phyloP scores from a whole-genome alignment of 2,329 filamentous ascomycete species.

The Aspergillus fructus region DNA sequence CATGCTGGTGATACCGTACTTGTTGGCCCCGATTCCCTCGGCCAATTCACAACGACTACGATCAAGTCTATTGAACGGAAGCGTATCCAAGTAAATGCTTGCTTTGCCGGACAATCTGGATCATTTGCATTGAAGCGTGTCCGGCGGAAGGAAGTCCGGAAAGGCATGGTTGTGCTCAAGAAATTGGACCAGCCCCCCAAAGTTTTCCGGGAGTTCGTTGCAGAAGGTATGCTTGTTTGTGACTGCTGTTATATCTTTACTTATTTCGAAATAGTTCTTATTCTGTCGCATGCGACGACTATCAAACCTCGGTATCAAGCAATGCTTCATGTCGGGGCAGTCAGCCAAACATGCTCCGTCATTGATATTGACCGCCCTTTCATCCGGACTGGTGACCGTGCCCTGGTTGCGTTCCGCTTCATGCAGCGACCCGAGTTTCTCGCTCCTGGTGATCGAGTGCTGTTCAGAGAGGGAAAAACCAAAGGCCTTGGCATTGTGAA shows the following conservation, averaged over 20 bases:
- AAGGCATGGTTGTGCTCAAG: conserved; percentile 95
- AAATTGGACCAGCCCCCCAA: conserved; percentile 75
- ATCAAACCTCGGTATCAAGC: conserved; percentile 97
- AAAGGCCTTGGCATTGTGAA: conserved; percentile 97
- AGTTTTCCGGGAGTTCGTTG: conserved; percentile 73
- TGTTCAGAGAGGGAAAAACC: conserved; percentile 92
- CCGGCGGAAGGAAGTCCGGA: conserved; percentile 86
- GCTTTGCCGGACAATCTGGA: conserved; percentile 86
- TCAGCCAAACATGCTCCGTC: conserved; percentile 93
- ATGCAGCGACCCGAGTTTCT: conserved; percentile 93
- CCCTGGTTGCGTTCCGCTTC: conserved; percentile 90
- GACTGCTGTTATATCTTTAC: not conserved
- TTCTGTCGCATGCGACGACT: conserved; percentile 92
- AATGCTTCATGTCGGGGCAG: conserved; percentile 94
- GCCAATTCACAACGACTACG: conserved; percentile 82
- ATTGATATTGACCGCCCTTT: conserved; percentile 97
- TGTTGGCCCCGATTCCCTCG: conserved; percentile 85
- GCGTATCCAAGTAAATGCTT: conserved; percentile 81
- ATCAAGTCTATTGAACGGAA: conserved; percentile 95
- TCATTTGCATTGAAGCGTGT: conserved; percentile 88
- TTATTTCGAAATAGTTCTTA: conserved; percentile 63
- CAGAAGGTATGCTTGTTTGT: conserved; percentile 59
- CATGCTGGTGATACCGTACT: conserved; percentile 88
- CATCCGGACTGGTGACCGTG: conserved; percentile 92
- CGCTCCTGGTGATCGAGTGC: conserved; percentile 78